A percentile compares a stretch with the other conserved stretches of the same genome.
These are phyloP conservation scores for Tympanopsis confertula DNA, from an alignment of 2,329 filamentous ascomycete genomes.

Conservation along the genomic window DNA sequence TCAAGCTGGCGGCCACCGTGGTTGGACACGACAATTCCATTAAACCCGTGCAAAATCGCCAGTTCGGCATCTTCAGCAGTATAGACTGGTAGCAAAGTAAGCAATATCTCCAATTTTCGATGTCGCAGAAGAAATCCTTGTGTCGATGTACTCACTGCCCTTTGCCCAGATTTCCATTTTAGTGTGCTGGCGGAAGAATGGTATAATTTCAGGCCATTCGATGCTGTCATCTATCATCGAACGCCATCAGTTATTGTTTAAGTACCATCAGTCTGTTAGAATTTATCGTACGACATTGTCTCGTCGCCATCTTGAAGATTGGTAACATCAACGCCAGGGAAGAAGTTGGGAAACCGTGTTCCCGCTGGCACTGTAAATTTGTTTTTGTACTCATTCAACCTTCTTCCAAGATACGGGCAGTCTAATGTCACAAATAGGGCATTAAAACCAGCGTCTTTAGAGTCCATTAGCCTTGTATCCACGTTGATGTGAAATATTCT, in stretches of 20 bases:
- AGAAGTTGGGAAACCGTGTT: not conserved
- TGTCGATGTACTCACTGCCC: not conserved
- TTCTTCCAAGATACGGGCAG: not conserved
- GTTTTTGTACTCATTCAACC: not conserved
- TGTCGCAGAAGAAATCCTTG: too few species aligned
- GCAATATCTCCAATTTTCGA: too few species aligned
- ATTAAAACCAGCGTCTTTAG: not conserved
- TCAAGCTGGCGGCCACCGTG: constrained; percentile 40
- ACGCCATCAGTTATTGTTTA: too few species aligned
- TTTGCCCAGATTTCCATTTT: not conserved
- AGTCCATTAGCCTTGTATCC: not conserved
- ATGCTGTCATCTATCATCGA: not conserved
- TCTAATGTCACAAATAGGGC: not conserved
- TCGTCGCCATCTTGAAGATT: not conserved
- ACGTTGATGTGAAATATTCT: not conserved
- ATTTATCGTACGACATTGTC: not conserved
- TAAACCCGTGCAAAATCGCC: constrained; percentile 24
- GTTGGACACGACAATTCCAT: constrained; percentile 34
- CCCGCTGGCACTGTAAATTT: not conserved
- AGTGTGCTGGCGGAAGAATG: not conserved
- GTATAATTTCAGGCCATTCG: not conserved
- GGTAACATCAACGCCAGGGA: not conserved
- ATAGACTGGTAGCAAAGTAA: too few species aligned
- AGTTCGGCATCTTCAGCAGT: constrained; percentile 16
- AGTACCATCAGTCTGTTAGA: too few species aligned